These are phyloP conservation scores for Nicotiana sylvestris DNA, from an alignment of 257 asterid genomes.

Conservation along the genomic window DNA sequence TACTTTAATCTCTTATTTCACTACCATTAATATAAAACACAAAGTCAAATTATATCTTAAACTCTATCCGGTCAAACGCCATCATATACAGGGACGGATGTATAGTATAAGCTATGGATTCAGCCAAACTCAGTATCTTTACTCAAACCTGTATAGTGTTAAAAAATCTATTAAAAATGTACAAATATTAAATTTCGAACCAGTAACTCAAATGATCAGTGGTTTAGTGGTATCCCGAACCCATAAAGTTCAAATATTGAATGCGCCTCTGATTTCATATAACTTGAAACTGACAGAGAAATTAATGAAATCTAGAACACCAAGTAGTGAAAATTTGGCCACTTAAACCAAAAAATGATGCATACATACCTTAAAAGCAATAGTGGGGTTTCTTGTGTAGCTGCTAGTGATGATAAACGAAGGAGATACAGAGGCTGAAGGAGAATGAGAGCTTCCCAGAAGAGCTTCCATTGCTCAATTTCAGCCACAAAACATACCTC, in stretches of 20 bases:
- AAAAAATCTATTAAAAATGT: no score
- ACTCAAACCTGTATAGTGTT: no score
- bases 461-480: conserved; percentile 44
- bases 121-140: no score
- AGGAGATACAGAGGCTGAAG: conserved; percentile 25
- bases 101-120: no score
- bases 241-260: no score
- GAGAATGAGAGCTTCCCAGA: conserved; percentile 35
- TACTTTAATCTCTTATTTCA: not conserved
- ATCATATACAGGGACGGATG: not conserved
- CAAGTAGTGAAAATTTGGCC: not conserved
- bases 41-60: not conserved
- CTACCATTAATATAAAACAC: not conserved
- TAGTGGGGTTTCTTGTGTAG: conserved; percentile 19
- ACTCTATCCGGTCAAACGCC: not conserved
- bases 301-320: not conserved
- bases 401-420: conserved; percentile 20
- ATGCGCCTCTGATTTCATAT: not conserved
- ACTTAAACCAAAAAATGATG: not conserved
- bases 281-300: not conserved
- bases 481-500: conserved; percentile 22
- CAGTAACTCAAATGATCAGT: no score
- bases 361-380: conserved; percentile 31
- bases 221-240: no score
- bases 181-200: no score